Base-by-base conservation (phyloP, 805 yeast species). In the Cyberlindnera nakhonratchasimensis region DNA sequence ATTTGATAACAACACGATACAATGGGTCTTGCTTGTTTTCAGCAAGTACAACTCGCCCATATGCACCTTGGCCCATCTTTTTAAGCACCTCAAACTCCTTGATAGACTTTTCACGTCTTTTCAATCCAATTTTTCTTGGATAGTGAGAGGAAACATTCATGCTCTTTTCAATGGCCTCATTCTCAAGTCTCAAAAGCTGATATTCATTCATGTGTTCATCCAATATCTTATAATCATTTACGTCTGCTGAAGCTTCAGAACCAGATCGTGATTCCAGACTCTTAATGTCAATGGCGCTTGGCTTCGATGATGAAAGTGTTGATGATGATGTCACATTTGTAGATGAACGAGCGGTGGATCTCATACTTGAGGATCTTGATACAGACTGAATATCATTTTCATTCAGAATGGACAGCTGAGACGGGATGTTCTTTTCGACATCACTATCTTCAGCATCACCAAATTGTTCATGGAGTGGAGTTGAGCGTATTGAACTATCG, bases 51-150 rank as follows among this genome's bases (percentile, higher is more conserved):
- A 93, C 99, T 58, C 87, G 86, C 11, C 99, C 99, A 58, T 93
- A 93, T 0, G 98, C 96, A 29, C 99, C 99, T 61, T 86, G 91
- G 1, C 99, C 99, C 80, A 93, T 78, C 48, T 80, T 78, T 59
- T 86, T 84, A 33, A 88, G 34, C 1, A 86, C 74, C 1, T 67
- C 63, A 54, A 87, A 93, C 59, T 89, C 96, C 0, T 72, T 61
- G 48, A 87, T 74, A 46, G 79, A 77, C 59, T 86, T 86, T 17
- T 74, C 79, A 40, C 96, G 74, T 55, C 93, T 76, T 42, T 70
- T 69, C 6, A 72, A 67, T 2, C 97, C 97, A 47, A 82, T 75
- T 29, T 65, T 59, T 13, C 71, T 71, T 22, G 66, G 70, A 45
- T 58, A 62, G 17, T 43, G 18, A 45, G 47, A 50, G 1, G 82